Evolutionary conservation across 768 basidiomycete genomes (phyloP).

Genomic region (Leccinum truebloodii): DNA sequence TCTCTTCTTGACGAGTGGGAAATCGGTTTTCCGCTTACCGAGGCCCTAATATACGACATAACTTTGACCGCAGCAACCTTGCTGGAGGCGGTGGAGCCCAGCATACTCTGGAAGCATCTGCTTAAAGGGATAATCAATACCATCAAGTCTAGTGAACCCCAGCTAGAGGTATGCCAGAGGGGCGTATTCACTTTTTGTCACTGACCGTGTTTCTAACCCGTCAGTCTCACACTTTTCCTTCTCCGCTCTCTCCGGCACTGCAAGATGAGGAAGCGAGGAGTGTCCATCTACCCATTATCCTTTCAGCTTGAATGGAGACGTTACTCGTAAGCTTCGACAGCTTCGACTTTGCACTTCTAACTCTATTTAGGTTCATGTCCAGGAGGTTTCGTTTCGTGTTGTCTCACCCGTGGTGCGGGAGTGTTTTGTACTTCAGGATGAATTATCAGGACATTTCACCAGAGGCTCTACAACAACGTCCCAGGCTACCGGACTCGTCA

Average conservation of each 20-base stretch:
- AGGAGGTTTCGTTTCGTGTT: constrained; percentile 36
- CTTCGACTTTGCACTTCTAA: constrained; percentile 4
- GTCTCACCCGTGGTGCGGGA: constrained; percentile 41
- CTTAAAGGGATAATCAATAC: constrained; percentile 58
- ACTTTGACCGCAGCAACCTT: constrained; percentile 83
- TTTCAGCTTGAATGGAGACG: constrained; percentile 64
- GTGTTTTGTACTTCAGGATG: constrained; percentile 51
- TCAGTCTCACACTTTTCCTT: constrained; percentile 71
- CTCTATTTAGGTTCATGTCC: constrained; percentile 37
- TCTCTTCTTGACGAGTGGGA: constrained; percentile 97
- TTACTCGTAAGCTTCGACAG: constrained; percentile 50
- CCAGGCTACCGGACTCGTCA: constrained; percentile 43
- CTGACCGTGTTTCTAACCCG: constrained; percentile 45
- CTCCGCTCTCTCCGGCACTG: constrained; percentile 56
- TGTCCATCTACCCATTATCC: constrained; percentile 79
- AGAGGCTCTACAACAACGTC: constrained; percentile 50
- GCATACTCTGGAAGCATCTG: constrained; percentile 81
- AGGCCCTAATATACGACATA: constrained; percentile 75
- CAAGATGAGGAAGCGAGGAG: constrained; percentile 88
- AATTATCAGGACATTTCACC: constrained; percentile 53
- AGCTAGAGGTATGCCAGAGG: constrained; percentile 47
- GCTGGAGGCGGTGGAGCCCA: constrained; percentile 89
- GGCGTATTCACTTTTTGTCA: not conserved
- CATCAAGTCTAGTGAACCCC: constrained; percentile 43
- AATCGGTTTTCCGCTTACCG: constrained; percentile 80